Evolutionary conservation across 345 rosid genomes (phyloP).

Genomic region (Eucalyptus rudis): DNA sequence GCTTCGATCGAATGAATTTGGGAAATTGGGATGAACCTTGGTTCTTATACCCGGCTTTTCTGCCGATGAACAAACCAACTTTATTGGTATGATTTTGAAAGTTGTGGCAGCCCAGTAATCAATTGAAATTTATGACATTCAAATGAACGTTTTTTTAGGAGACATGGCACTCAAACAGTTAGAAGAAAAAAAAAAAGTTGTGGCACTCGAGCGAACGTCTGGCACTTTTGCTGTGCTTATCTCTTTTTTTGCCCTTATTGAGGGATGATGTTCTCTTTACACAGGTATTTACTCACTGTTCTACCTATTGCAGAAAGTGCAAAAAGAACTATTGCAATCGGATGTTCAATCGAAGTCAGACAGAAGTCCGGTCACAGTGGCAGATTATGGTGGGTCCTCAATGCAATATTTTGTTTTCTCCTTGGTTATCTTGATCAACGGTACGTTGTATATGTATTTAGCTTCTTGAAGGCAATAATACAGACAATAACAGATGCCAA

Average conservation of each 20-base stretch:
- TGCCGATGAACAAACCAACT: neutral
- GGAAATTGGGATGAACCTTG: neutral
- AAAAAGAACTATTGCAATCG: slow-evolving; percentile 67
- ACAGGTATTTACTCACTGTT: neutral
- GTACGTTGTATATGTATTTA: neutral
- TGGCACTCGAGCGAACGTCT: fast-evolving
- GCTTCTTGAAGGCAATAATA: neutral
- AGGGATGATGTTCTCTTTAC: neutral
- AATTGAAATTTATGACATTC: neutral
- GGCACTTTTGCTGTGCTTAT: neutral
- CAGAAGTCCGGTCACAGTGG: slow-evolving; percentile 90
- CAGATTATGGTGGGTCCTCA: slow-evolving; percentile 72
- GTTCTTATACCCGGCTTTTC: neutral
- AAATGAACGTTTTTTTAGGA: neutral
- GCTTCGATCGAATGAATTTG: neutral
- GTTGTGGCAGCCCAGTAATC: neutral
- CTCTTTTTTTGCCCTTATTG: neutral
- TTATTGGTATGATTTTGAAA: neutral
- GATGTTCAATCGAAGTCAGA: slow-evolving; percentile 89
- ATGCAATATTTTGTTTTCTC: neutral
- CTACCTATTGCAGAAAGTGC: slow-evolving; percentile 56
- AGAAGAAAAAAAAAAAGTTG: no score
- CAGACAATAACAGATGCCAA: neutral
- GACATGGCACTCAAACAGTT: neutral
- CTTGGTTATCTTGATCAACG: neutral